Evolutionary conservation across 768 basidiomycete genomes (phyloP), one percentile per base, ranked within the genome.

Genomic region (Amanita fuliginea): DNA sequence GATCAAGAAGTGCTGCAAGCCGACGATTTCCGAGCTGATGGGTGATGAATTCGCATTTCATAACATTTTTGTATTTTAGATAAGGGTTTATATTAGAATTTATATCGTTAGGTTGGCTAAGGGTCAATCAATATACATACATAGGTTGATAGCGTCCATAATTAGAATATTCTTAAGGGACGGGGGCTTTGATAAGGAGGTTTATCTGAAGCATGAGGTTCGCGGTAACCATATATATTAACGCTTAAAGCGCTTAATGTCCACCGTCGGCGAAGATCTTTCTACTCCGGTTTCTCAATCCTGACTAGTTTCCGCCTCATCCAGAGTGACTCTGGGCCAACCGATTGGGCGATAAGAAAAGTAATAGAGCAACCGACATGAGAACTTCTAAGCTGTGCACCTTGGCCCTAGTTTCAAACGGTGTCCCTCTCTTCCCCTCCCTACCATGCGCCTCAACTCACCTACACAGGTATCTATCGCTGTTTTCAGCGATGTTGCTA

Each of bases 1-100:
- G 42, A 4, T 43, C 6, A 30, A 16, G 42, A 11, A 43, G n/a
- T 30, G 42, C 16, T 43, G 42, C 16, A 26, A 22, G 42, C 42
- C 42, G 42, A 43, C 28, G 16, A 43, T 43, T 43, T 43, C 42
- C n/a, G 42, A 43, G 8, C 42, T 43, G 11, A 43, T 43, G 42
- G 42, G 42, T n/a, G 10, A 28, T 10, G 42, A 43, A 28, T 43
- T 43, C 24, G 26, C 42, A 11, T 30, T 1, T 14, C 26, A n/a
- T n/a, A 43, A 43, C 24, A 30, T 43, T 18, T 43, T 43, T 28
- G 42, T 43, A 11, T 43, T 43, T 10, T 43, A 40, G 42, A 43
- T 16, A 16, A 14, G 14, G n/a, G n/a, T n/a, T n/a, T n/a, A n/a
- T n/a, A n/a, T n/a, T 16, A 32, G 22, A 24, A 3, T 26, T 4